Percentiles rank a stretch among this genome's conserved stretches.
phyloP scores from a whole-genome alignment of 305 asterid genomes.

The Fraxinus albicans region DNA sequence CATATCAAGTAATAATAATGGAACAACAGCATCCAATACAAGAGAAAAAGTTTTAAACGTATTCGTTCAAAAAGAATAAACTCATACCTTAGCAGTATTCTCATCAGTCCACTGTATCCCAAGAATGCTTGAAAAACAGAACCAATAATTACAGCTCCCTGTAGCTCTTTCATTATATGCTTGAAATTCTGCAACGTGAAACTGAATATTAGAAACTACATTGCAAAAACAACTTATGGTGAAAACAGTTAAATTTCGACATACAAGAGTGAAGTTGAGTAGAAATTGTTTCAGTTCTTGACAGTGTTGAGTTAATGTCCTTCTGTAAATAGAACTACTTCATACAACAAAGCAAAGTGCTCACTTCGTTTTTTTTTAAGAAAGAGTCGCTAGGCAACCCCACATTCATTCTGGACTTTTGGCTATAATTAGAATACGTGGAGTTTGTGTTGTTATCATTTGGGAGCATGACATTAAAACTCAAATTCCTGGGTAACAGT shows the following conservation, averaged over 20 bases:
- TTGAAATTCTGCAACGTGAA: slow-evolving; percentile 69
- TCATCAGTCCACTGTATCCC: slow-evolving; percentile 93
- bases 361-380: not conserved
- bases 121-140: slow-evolving; percentile 89
- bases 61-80: slow-evolving; percentile 1
- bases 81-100: slow-evolving; percentile 63
- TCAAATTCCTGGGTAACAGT: not conserved
- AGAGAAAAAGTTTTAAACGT: not conserved
- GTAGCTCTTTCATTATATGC: slow-evolving; percentile 97
- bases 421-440: not conserved
- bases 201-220: slow-evolving; percentile 3
- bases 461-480: not conserved
- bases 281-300: not conserved
- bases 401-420: not conserved
- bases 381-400: not conserved
- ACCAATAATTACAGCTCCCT: slow-evolving; percentile 93
- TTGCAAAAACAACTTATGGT: not conserved
- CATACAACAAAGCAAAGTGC: not conserved
- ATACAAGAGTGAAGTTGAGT: not conserved
- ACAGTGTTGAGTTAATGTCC: not conserved
- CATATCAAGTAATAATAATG: not conserved
- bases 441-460: not conserved
- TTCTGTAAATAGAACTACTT: slow-evolving; percentile 5
- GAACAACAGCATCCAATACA: not conserved
- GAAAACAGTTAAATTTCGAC: not conserved